Evolutionary conservation across 1,284 basidiomycete genomes (phyloP).

Genomic region (Inonotus obliquus): DNA sequence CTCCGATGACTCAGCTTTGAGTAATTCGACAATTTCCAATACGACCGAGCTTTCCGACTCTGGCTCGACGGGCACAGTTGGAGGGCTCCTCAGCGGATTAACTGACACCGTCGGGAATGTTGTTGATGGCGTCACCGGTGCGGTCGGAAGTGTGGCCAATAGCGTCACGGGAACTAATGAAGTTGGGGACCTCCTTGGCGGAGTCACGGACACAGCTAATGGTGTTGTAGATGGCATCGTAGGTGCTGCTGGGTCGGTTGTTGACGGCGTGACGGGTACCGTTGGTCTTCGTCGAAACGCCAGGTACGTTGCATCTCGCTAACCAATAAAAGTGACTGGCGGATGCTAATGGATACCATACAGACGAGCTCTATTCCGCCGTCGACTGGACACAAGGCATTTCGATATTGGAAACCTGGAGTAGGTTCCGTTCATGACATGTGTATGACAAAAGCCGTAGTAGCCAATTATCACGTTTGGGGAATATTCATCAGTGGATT

Average conservation of each 20-base stretch:
- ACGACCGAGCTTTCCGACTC: neutral
- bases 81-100: neutral
- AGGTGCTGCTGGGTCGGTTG: neutral
- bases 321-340: neutral
- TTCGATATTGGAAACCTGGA: neutral
- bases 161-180: neutral
- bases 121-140: constrained; percentile 9
- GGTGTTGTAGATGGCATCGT: constrained; percentile 1
- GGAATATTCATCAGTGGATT: no score
- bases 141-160: neutral
- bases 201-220: neutral
- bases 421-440: neutral
- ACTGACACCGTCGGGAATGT: neutral
- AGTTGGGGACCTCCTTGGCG: neutral
- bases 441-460: neutral
- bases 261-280: constrained; percentile 5
- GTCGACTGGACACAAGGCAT: neutral
- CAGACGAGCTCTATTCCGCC: neutral
- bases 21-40: neutral
- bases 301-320: neutral
- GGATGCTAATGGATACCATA: neutral
- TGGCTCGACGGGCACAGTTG: neutral
- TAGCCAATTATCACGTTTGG: neutral
- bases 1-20: neutral
- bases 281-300: neutral